A percentile compares a stretch with the other conserved stretches of the same genome.
Evolutionary conservation across 192 early-diverging fungal genomes (phyloP).

Genomic region (Entophlyctis helioformis): DNA sequence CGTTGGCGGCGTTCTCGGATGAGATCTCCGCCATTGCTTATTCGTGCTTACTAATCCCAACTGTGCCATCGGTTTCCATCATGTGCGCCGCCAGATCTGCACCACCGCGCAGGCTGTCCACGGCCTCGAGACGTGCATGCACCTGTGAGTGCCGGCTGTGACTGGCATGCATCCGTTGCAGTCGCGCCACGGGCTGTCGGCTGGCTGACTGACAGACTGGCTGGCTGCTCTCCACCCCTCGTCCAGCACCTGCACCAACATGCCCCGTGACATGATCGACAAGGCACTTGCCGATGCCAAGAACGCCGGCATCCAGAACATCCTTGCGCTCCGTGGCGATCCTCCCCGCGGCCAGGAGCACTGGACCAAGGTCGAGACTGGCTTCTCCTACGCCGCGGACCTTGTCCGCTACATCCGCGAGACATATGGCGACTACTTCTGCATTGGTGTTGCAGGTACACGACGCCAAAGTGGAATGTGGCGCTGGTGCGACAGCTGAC

Average conservation of each 20-base stretch:
- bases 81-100: slow-evolving; percentile 10
- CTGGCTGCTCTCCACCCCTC: neutral
- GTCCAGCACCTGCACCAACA: slow-evolving; percentile 83
- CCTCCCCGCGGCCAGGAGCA: slow-evolving; percentile 72
- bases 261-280: slow-evolving; percentile 81
- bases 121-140: slow-evolving; percentile 94
- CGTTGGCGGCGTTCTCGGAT: neutral
- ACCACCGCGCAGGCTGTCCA: slow-evolving; percentile 83
- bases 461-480: slow-evolving; percentile 32
- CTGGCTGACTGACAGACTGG: too few species aligned
- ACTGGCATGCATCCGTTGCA: too few species aligned
- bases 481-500: too few species aligned
- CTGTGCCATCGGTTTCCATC: too few species aligned
- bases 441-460: slow-evolving; percentile 82
- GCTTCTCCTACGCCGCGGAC: slow-evolving; percentile 79
- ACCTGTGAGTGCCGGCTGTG: slow-evolving; percentile 56
- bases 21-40: too few species aligned
- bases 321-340: slow-evolving; percentile 91
- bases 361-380: slow-evolving; percentile 74
- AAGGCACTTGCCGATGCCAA: slow-evolving; percentile 73
- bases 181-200: too few species aligned
- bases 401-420: slow-evolving; percentile 83
- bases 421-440: slow-evolving; percentile 87
- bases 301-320: slow-evolving; percentile 89
- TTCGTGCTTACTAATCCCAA: too few species aligned